Base-by-base conservation (phyloP, 129 eudicot genomes). In the Erigeron canadensis region DNA sequence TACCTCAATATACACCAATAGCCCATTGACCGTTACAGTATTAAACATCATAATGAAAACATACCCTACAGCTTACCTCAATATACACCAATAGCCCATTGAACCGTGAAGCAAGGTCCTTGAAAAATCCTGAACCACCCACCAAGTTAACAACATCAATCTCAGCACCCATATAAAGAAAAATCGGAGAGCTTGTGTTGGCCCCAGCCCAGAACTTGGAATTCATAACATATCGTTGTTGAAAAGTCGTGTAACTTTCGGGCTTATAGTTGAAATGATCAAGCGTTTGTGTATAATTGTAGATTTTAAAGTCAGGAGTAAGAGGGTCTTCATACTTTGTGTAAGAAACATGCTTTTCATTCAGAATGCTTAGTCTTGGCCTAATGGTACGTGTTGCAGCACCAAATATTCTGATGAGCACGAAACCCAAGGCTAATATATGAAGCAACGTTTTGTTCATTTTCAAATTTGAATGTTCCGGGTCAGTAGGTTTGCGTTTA, bases 1-100 rank as follows among this genome's bases (percentile, higher is more conserved):
- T 59, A 77, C 76, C 81, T 78, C 82, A 3, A 71, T 64, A 44
- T 78, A 78, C n/a, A 78, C 77, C 67, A 78, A 45, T n/a, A 78
- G 82, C 18, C 72, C 82, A 15, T 78, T 71, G 56, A 78, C 2
- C 58, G 66, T 1, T n/a, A n/a, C n/a, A n/a, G n/a, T n/a, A 13
- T 12, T 12, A 47, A 15, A 47, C 54, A 47, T 47, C 5, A 13
- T 45, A 10, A 2, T 34, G 46, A 62, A 62, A 63, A 47, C 54
- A 47, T 47, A 10, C 21, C 23, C 45, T 5, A 21, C 2, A 40
- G 10, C 10, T 53, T 59, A 77, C 76, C 81, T 78, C 82, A 3
- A 71, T 64, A 44, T 78, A 78, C n/a, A 78, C 77, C 67, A 78
- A 45, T n/a, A 78, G 82, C 18, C 72, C 82, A 15, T 78, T 71